phyloP scores from a whole-genome alignment of 2,329 filamentous ascomycete genomes.

The Microcera coccophila region DNA sequence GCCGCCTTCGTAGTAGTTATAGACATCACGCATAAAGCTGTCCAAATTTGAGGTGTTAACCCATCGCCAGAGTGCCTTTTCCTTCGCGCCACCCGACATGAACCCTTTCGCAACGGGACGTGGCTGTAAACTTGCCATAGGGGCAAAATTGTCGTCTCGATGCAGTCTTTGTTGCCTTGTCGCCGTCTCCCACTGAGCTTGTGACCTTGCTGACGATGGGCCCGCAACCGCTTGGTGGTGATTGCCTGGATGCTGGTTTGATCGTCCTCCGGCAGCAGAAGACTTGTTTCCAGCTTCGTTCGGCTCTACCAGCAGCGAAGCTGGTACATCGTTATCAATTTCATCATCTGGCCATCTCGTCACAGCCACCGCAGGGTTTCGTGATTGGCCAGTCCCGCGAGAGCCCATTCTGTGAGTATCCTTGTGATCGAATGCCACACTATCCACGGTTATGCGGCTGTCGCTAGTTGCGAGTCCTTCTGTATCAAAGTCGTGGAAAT shows the following conservation, averaged over 20 bases:
- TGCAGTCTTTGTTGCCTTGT: constrained; percentile 52
- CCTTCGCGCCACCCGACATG: constrained; percentile 43
- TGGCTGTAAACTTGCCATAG: constrained; percentile 18
- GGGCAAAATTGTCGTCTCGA: constrained; percentile 31
- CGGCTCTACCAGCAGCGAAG: constrained; percentile 58
- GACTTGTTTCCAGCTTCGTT: constrained; percentile 30
- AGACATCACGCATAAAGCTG: constrained; percentile 78
- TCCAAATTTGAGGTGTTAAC: constrained; percentile 88
- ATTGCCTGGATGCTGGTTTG: constrained; percentile 7
- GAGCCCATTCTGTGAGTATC: constrained; percentile 13
- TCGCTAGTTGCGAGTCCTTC: constrained; percentile 44
- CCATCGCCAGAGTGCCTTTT: constrained; percentile 88
- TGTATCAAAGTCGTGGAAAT: constrained; percentile 49
- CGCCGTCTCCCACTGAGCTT: constrained; percentile 53
- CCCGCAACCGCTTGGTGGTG: constrained; percentile 28
- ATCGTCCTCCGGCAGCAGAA: constrained; percentile 18
- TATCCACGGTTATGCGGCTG: constrained; percentile 44
- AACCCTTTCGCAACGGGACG: constrained; percentile 28
- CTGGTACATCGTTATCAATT: constrained; percentile 58
- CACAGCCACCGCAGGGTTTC: constrained; percentile 13
- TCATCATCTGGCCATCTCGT: constrained; percentile 44
- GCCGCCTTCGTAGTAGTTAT: constrained; percentile 78
- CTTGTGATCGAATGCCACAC: constrained; percentile 25
- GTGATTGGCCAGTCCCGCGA: constrained; percentile 8
- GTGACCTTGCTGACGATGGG: constrained; percentile 41